phyloP scores from a whole-genome alignment of 83 land plant species.

The Isoetes engelmannii region DNA sequence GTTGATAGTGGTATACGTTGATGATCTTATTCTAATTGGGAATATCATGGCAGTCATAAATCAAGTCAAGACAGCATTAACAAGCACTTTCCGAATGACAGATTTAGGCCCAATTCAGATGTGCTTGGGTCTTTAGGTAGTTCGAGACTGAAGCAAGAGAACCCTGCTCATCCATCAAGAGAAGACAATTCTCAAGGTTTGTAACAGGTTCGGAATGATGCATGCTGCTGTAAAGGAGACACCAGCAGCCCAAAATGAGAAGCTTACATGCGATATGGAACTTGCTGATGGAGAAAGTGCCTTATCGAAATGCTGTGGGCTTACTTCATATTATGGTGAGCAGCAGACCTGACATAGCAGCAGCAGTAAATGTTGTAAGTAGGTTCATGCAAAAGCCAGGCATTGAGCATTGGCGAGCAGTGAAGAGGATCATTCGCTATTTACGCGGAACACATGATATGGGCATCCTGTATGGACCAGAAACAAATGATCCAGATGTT shows the following conservation, averaged over 20 bases:
- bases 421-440: conserved; percentile 17
- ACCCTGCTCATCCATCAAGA: too few species aligned
- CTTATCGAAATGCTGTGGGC: conserved; percentile 24
- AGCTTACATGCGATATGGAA: too few species aligned
- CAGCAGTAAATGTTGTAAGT: conserved; percentile 20
- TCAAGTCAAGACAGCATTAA: neutral
- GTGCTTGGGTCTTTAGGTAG: neutral
- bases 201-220: too few species aligned
- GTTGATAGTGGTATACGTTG: neutral
- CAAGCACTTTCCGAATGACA: neutral
- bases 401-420: conserved; percentile 14
- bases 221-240: too few species aligned
- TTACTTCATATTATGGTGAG: conserved; percentile 21
- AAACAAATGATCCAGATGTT: too few species aligned
- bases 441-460: conserved; percentile 21
- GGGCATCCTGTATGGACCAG: neutral
- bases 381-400: conserved; percentile 8
- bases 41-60: neutral
- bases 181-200: too few species aligned
- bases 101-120: neutral
- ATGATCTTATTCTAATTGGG: neutral
- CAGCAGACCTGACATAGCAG: conserved; percentile 12
- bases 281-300: too few species aligned
- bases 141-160: too few species aligned
- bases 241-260: too few species aligned